These are phyloP conservation scores for Erigeron canadensis DNA, from an alignment of 129 eudicot genomes.

Conservation along the genomic window DNA sequence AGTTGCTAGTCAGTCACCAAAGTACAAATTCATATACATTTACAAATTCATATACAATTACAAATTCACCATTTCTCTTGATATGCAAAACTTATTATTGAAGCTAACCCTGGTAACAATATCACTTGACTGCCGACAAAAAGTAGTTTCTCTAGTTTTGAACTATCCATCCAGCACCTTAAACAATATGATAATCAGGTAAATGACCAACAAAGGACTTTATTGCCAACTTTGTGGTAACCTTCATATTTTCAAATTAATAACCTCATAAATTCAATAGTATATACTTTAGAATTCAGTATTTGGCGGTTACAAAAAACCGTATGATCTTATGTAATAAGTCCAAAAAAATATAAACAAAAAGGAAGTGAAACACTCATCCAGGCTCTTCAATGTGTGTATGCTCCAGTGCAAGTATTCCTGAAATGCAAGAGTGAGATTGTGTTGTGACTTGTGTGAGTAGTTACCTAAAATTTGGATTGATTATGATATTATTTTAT, in stretches of 20 bases:
- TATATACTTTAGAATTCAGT: not conserved
- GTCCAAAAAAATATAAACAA: not conserved
- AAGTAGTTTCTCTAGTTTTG: not conserved
- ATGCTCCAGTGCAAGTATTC: not conserved
- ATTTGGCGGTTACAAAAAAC: constrained; percentile 6
- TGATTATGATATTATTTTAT: not conserved
- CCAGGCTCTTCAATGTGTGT: not conserved
- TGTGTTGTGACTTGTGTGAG: not conserved
- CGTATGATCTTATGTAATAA: not conserved
- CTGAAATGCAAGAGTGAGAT: not conserved
- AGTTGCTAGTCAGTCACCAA: no score
- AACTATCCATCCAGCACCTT: no score
- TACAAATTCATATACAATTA: no score
- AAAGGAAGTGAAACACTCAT: not conserved
- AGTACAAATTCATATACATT: no score
- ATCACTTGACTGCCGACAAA: not conserved
- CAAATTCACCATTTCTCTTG: no score
- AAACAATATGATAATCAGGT: no score
- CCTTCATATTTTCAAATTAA: not conserved
- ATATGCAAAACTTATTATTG: no score
- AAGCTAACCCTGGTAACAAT: no score
- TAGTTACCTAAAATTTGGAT: not conserved
- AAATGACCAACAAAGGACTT: not conserved
- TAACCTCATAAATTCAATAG: not conserved
- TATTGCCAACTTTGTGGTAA: not conserved